Percentiles rank a stretch among this genome's conserved stretches.
These are phyloP conservation scores for Populus tremula DNA, from an alignment of 345 rosid genomes.

Conservation along the genomic window DNA sequence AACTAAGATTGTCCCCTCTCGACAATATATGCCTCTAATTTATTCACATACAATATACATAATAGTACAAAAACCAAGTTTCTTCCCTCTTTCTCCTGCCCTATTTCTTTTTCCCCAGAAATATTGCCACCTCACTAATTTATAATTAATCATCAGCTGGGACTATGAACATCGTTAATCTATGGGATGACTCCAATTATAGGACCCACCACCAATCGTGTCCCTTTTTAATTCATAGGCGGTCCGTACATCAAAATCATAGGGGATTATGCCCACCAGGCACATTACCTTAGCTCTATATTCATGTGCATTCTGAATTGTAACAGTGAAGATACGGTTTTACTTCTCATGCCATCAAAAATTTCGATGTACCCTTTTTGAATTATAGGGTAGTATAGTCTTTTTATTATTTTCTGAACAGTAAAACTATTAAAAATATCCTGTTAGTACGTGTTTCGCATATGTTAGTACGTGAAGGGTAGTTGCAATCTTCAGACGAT, in stretches of 20 bases:
- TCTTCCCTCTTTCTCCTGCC: conserved; percentile 3
- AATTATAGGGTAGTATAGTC: too few relatives aligned
- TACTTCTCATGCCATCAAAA: too few relatives aligned
- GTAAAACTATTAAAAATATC: too few relatives aligned
- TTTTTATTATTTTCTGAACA: too few relatives aligned
- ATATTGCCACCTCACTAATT: neutral
- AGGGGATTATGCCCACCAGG: too few relatives aligned
- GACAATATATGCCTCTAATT: neutral
- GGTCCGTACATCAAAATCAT: conserved; percentile 18
- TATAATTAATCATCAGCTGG: neutral
- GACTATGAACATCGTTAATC: neutral
- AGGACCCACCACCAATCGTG: neutral
- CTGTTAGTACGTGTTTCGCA: rapidly evolving
- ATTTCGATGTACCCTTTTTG: too few relatives aligned
- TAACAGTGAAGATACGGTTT: too few relatives aligned
- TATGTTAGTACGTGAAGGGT: too few relatives aligned
- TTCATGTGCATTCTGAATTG: too few relatives aligned
- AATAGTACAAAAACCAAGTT: neutral
- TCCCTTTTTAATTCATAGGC: neutral
- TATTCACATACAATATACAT: neutral
- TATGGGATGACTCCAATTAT: neutral
- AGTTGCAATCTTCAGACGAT: rapidly evolving
- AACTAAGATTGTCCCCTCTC: too few relatives aligned
- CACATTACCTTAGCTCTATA: too few relatives aligned
- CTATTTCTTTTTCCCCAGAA: neutral